Base-by-base conservation (phyloP, 345 rosid species). In the Syzygium aromaticum region DNA sequence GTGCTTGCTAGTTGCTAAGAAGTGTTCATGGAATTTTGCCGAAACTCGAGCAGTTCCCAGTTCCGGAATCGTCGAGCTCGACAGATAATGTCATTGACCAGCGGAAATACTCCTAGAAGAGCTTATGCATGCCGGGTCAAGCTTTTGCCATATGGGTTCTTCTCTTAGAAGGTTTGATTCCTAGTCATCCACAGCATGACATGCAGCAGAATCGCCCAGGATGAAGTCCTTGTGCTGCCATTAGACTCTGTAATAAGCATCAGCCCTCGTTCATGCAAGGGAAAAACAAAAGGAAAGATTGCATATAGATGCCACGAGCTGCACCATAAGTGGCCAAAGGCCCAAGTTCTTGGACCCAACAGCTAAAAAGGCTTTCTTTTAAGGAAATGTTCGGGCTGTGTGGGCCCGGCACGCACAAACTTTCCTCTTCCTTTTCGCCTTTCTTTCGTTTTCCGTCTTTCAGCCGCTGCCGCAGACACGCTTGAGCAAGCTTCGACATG, bases 1-100 rank as follows among this genome's bases (percentile, higher is more conserved):
- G 10, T 19, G 57, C 57, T 54, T 21, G 57, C 57, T 54, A 54
- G 25, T 7, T 54, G 57, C 57, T 54, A 21, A 54, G 25, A 17
- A 54, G 23, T 17, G 23, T 54, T 54, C 57, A 19, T 54, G 8
- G 57, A 22, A 54, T 54, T 54, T 67, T 8, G 23, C 43, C 4
- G 0, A 30, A 17, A 64, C 46, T 67, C 5, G 1, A 63, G 77
- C 40, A 7, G 21, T 63, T 63, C 11, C 8, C 40, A 7, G 21
- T 63, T 63, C 11, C 8, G 0, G 21, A 0, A 28, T 15, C 5
- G 40, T 0, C 43, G 1, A 64, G 23, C 43, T 64, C 0, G 12
- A 28, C 23, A 64, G 30, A 22, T 0, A 64, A 64, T 64, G 0
- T 30, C 77, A 30, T 64, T 0, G 0, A 11, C 22, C 0, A 30